Evolutionary conservation across 306 rosid genomes (phyloP), one percentile per base, ranked within the genome.

Genomic region (Gleditsia sinensis): DNA sequence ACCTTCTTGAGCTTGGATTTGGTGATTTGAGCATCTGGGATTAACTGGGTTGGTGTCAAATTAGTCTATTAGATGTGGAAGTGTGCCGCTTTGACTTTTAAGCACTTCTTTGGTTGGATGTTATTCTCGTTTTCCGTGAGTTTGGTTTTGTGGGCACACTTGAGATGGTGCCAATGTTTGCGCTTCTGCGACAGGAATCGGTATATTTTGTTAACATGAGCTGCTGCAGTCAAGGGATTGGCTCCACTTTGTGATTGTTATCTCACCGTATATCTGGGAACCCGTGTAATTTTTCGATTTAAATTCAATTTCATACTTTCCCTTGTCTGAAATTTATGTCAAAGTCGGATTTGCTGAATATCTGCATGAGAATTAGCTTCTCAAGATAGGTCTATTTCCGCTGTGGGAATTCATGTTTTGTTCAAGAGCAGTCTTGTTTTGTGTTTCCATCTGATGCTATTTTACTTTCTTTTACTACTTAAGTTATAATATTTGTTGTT

Each of bases 71-170:
- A 24, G 54, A 33, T 27, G 75, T 57, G 55, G 14, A 68, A 46
- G 58, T 46, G 3, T 28, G 71, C 13, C 58, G 45, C 80, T 80
- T 77, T 83, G 82, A 80, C 83, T 80, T 77, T 53, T 25, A 6
- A 61, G 69, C 25, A 30, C 65, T 34, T 39, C 32, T 39, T 46
- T 11, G 63, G 54, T 69, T 45, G 70, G 37, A 16, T 58, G 65
- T 17, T 66, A 5, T 50, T 51, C 53, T 66, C 72, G 11, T 54
- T 61, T 80, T 67, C 69, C 30, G 78, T 55, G 72, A 55, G 54
- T 34, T 73, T 71, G 27, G 49, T 55, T 40, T 32, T 77, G 17
- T 58, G 72, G 72, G 73, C 43, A 36, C 65, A 19, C 27, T 49
- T 20, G 25, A n/a, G 71, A 50, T 63, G 42, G 77, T 69, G 67